Percentiles rank a stretch among this genome's conserved stretches.
These are phyloP conservation scores for Cryptococcus sp. DNA, from an alignment of 1,284 basidiomycete genomes.

Conservation along the genomic window DNA sequence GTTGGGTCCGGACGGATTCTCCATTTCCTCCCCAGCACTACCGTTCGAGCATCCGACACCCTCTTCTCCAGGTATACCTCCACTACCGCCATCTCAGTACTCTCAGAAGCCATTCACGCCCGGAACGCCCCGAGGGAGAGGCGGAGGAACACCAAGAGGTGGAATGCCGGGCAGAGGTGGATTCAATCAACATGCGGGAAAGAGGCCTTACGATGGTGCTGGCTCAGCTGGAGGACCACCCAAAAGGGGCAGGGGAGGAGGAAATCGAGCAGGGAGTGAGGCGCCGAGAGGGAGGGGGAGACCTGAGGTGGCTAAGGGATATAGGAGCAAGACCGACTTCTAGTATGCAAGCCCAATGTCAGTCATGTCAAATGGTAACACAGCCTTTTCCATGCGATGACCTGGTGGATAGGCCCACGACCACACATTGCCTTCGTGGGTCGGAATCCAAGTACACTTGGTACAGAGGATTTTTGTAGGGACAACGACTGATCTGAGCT, in stretches of 20 bases:
- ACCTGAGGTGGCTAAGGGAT: background rate
- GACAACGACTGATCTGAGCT: too few relatives aligned
- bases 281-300: background rate
- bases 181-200: background rate
- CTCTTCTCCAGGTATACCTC: slow-evolving; percentile 1
- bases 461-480: too few relatives aligned
- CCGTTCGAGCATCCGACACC: slow-evolving; percentile 1
- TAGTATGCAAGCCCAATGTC: too few relatives aligned
- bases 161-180: background rate
- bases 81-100: background rate
- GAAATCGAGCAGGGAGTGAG: background rate
- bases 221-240: background rate
- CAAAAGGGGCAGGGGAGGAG: background rate
- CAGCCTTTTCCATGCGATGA: too few relatives aligned
- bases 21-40: background rate
- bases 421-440: too few relatives aligned
- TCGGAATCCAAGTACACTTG: too few relatives aligned
- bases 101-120: background rate
- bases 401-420: too few relatives aligned
- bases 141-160: background rate
- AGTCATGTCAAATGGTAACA: too few relatives aligned
- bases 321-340: background rate
- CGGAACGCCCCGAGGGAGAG: background rate
- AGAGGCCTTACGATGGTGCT: slow-evolving; percentile 1
- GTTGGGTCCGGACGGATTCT: background rate